A percentile compares a stretch with the other conserved stretches of the same genome.
phyloP scores from a whole-genome alignment of 2,329 filamentous ascomycete species.

The Mycocentrospora acerina region DNA sequence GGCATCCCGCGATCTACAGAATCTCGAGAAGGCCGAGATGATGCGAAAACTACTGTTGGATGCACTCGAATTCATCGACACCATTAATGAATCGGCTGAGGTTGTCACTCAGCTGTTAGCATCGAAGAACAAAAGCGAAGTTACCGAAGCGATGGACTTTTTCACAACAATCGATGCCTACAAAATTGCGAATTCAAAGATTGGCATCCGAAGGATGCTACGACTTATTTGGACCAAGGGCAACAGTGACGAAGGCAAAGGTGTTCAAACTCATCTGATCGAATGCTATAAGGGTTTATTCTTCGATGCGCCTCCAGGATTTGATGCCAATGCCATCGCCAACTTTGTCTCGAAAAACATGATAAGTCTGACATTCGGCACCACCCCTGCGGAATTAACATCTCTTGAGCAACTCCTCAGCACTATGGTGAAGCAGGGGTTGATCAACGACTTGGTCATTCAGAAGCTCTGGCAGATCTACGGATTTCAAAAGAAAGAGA shows the following conservation, averaged over 20 bases:
- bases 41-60: constrained; percentile 92
- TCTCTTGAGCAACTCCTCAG: constrained; percentile 92
- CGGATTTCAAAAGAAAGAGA: constrained; percentile 83
- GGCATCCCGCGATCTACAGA: constrained; percentile 84
- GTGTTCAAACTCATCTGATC: constrained; percentile 93
- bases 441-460: constrained; percentile 82
- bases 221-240: constrained; percentile 99
- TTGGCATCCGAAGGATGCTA: constrained; percentile 92
- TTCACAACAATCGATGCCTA: constrained; percentile 95
- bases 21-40: constrained; percentile 82
- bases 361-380: constrained; percentile 97
- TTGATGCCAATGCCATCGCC: constrained; percentile 83
- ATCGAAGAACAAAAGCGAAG: constrained; percentile 96
- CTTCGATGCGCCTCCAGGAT: constrained; percentile 89
- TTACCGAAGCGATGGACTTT: constrained; percentile 99
- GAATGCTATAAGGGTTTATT: constrained; percentile 96
- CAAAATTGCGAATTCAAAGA: constrained; percentile 89
- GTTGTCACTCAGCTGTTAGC: constrained; percentile 85
- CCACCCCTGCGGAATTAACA: constrained; percentile 90
- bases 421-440: constrained; percentile 95
- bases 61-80: constrained; percentile 89
- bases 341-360: constrained; percentile 98
- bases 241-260: constrained; percentile 98
- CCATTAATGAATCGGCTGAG: constrained; percentile 78
- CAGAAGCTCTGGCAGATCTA: constrained; percentile 98